Evolutionary conservation across 2,329 filamentous ascomycete species (phyloP).

Genomic region (Hirsutella rhossiliensis): DNA sequence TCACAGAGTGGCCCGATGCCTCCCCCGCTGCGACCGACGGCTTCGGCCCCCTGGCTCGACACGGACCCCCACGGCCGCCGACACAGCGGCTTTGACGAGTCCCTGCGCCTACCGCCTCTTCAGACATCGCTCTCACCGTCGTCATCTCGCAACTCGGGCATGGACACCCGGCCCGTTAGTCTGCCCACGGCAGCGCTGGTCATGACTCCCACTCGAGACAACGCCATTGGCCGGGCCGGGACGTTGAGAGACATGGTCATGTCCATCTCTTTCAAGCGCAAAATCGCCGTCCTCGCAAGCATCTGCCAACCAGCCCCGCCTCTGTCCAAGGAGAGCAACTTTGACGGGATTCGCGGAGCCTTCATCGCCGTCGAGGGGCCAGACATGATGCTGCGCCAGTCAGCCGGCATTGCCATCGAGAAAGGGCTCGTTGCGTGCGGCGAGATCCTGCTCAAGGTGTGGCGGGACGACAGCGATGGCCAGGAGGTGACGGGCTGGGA

Average conservation of each 20-base stretch:
- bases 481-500: conserved; percentile 6
- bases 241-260: conserved; percentile 41
- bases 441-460: conserved; percentile 30
- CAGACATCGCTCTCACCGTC: conserved; percentile 29
- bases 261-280: conserved; percentile 61
- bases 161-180: conserved; percentile 14
- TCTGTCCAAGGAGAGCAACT: conserved; percentile 16
- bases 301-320: conserved; percentile 57
- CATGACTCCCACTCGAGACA: conserved; percentile 3
- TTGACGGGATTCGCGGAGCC: conserved; percentile 49
- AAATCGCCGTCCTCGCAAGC: conserved; percentile 62
- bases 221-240: conserved; percentile 21
- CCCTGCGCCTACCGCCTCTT: conserved; percentile 39
- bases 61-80: conserved; percentile 20
- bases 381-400: conserved; percentile 33
- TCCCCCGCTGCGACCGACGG: conserved; percentile 38
- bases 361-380: conserved; percentile 77
- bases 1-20: conserved; percentile 33
- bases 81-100: conserved; percentile 40
- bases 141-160: conserved; percentile 11
- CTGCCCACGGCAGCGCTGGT: conserved; percentile 16
- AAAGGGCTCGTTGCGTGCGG: conserved; percentile 40
- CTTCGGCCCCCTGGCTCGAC: conserved; percentile 15
- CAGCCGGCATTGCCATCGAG: conserved; percentile 53
- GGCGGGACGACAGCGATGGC: conserved; percentile 23